A percentile compares a stretch with the other conserved stretches of the same genome.
Conservation (phyloP, 75 land plant genomes). For the Larix kaempferi region DNA sequence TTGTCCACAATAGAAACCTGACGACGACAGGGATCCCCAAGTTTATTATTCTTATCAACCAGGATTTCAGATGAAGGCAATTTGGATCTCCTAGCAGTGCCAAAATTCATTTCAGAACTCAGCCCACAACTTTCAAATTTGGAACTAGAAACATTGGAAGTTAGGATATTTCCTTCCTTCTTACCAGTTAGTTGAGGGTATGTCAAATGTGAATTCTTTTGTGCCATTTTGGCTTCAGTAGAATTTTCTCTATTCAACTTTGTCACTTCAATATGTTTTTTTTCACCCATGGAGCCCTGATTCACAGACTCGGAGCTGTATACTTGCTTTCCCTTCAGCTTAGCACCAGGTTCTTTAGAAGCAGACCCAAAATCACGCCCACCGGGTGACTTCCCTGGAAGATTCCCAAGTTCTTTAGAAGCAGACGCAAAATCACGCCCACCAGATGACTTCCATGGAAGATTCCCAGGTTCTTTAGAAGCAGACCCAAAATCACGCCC, state of each 20-base stretch:
- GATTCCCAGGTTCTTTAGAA: not conserved
- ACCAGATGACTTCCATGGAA: constrained; percentile 11
- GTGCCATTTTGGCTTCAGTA: constrained; percentile 2
- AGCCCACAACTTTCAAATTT: constrained; percentile 23
- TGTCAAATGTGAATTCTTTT: constrained; percentile 9
- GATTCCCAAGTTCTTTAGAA: not conserved
- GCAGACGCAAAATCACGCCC: not conserved
- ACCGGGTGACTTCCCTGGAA: constrained; percentile 12
- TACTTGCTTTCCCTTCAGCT: constrained; percentile 15
- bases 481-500: not conserved
- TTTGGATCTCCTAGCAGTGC: constrained; percentile 28
- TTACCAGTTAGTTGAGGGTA: constrained; percentile 15
- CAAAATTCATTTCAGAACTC: constrained; percentile 36
- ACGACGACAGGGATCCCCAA: constrained; percentile 21
- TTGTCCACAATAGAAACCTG: constrained; percentile 29
- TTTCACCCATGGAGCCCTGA: constrained; percentile 15
- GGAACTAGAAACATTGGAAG: constrained; percentile 11
- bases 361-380: not conserved
- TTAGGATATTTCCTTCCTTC: constrained; percentile 23
- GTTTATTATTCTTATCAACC: constrained; percentile 23
- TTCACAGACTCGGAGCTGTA: constrained; percentile 12
- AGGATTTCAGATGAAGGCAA: constrained; percentile 15
- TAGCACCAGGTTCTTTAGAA: constrained; percentile 19
- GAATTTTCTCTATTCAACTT: constrained; percentile 17
- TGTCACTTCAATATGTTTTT: constrained; percentile 24